phyloP scores from a whole-genome alignment of 108 stramenopile species.

The Seminavis robusta region DNA sequence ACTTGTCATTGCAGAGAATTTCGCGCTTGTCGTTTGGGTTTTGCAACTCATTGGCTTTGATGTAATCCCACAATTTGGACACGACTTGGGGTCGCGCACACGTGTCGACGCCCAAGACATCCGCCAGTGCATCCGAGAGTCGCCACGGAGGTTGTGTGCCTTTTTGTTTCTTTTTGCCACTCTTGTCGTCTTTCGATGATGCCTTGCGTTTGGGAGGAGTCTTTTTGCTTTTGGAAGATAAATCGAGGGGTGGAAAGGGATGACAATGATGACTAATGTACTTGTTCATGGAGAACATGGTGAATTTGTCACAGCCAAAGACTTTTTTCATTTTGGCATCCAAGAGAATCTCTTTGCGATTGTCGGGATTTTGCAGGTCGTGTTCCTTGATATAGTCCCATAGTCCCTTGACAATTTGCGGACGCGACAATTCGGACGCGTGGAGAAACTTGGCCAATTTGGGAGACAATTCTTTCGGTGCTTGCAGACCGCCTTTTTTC shows the following conservation, averaged over 20 bases:
- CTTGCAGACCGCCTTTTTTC: slow-evolving; percentile 54
- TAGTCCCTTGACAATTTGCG: slow-evolving; percentile 73
- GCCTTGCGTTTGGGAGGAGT: slow-evolving; percentile 7
- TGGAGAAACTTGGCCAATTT: slow-evolving; percentile 60
- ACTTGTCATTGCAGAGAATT: slow-evolving; percentile 77
- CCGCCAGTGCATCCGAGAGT: slow-evolving; percentile 62
- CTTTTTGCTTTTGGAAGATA: slow-evolving; percentile 44
- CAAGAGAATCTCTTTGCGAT: slow-evolving; percentile 74
- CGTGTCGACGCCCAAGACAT: slow-evolving; percentile 59
- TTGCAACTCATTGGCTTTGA: slow-evolving; percentile 77
- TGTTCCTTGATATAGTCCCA: slow-evolving; percentile 87
- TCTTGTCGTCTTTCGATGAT: slow-evolving; percentile 8
- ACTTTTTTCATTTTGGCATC: slow-evolving; percentile 69
- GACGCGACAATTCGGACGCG: slow-evolving; percentile 59
- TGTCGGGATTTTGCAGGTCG: slow-evolving; percentile 83
- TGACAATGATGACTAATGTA: slow-evolving; percentile 67
- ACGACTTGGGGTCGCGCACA: slow-evolving; percentile 82
- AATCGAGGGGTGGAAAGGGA: slow-evolving; percentile 76
- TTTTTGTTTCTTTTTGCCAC: slow-evolving; percentile 45
- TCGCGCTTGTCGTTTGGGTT: slow-evolving; percentile 85
- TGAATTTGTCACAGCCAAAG: slow-evolving; percentile 66
- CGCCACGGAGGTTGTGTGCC: slow-evolving; percentile 73
- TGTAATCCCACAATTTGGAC: slow-evolving; percentile 82
- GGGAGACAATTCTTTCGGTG: slow-evolving; percentile 61
- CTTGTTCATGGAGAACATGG: slow-evolving; percentile 93